Evolutionary conservation across 1,284 basidiomycete species (phyloP).

Genomic region (Vanrija pseudolonga): DNA sequence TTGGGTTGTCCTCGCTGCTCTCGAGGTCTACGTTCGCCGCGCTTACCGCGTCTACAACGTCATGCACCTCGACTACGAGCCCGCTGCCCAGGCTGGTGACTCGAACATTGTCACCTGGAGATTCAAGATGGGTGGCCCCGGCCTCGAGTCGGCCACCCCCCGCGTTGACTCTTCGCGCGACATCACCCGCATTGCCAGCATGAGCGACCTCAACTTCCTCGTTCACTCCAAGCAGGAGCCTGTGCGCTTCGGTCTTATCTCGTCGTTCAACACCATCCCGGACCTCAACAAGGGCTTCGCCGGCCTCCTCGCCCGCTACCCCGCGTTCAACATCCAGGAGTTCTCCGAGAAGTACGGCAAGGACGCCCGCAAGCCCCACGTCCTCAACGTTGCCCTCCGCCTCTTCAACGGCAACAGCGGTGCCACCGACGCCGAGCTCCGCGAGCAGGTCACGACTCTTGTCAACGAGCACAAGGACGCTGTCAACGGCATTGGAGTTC

Average conservation of each 20-base stretch:
- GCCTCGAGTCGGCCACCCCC: conserved; percentile 79
- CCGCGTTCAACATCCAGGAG: conserved; percentile 64
- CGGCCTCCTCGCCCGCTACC: conserved; percentile 59
- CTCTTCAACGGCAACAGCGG: conserved; percentile 65
- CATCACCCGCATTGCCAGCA: conserved; percentile 68
- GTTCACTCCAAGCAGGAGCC: conserved; percentile 80
- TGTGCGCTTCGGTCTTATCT: conserved; percentile 78
- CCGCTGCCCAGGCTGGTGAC: conserved; percentile 76
- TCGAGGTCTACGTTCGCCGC: conserved; percentile 87
- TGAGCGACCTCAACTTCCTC: conserved; percentile 88
- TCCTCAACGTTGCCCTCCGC: conserved; percentile 87
- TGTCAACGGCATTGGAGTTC: conserved; percentile 73
- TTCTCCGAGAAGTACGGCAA: conserved; percentile 69
- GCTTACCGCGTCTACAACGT: conserved; percentile 95
- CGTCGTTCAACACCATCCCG: conserved; percentile 75
- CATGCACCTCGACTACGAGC: conserved; percentile 88
- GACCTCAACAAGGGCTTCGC: conserved; percentile 71
- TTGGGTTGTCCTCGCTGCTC: conserved; percentile 81
- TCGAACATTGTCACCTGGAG: conserved; percentile 84
- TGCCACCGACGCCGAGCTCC: conserved; percentile 74
- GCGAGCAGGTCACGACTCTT: conserved; percentile 67
- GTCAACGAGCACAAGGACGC: conserved; percentile 67
- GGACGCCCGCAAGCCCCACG: conserved; percentile 74
- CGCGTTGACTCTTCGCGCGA: conserved; percentile 56
- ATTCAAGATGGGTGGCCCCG: conserved; percentile 79